These are phyloP conservation scores for Lycium barbarum DNA, from an alignment of 257 asterid genomes.

Conservation along the genomic window DNA sequence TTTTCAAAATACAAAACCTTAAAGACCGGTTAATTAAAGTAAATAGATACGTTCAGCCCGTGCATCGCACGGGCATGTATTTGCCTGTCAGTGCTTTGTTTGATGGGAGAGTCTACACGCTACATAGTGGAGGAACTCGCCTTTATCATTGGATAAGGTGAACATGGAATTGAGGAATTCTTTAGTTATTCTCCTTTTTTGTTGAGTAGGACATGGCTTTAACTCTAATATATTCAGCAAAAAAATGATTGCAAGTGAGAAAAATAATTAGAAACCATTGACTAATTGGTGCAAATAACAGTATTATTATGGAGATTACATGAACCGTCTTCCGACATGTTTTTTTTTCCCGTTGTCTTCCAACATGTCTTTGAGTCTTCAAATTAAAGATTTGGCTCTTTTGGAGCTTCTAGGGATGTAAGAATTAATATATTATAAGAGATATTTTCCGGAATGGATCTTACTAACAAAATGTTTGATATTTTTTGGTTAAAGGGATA, in stretches of 20 bases:
- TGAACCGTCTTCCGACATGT: neutral
- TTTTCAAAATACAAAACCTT: too few relatives aligned
- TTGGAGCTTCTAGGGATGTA: neutral
- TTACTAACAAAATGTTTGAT: neutral
- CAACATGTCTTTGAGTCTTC: neutral
- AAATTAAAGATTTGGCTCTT: neutral
- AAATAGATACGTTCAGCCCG: too few relatives aligned
- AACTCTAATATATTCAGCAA: neutral
- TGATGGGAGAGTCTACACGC: neutral
- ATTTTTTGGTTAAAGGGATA: too few relatives aligned
- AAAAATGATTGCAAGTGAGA: neutral
- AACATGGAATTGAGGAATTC: neutral
- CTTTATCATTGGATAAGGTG: slow-evolving; percentile 1
- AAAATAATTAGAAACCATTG: neutral
- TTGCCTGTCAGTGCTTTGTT: slow-evolving; percentile 14
- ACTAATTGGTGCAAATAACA: neutral
- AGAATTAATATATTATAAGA: neutral
- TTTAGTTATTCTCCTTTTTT: neutral
- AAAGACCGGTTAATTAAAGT: too few relatives aligned
- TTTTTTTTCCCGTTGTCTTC: neutral
- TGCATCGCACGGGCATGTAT: too few relatives aligned
- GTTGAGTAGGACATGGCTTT: neutral
- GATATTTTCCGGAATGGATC: neutral
- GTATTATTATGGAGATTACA: neutral
- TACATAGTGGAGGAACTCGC: neutral